These are phyloP conservation scores for Boletellus emodensis DNA, from an alignment of 768 basidiomycete genomes.

Conservation along the genomic window DNA sequence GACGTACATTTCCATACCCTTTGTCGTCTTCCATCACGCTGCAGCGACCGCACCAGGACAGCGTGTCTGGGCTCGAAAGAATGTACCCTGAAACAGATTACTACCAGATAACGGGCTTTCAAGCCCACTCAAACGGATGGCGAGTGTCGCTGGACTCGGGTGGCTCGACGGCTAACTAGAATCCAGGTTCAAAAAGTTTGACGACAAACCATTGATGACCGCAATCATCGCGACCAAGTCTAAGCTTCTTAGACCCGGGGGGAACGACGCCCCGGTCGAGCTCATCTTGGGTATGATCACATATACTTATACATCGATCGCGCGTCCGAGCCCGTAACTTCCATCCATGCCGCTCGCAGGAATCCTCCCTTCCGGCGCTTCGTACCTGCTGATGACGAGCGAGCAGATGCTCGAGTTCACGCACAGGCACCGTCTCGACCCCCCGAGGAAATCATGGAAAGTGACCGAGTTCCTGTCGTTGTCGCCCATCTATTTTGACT, in stretches of 20 bases:
- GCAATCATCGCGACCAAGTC: conserved; percentile 28
- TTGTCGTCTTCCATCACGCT: neutral
- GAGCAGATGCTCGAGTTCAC: conserved; percentile 29
- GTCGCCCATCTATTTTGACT: conserved; percentile 44
- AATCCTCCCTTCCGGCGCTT: conserved; percentile 40
- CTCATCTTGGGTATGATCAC: conserved; percentile 39
- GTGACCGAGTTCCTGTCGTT: conserved; percentile 39
- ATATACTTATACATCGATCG: too few relatives aligned
- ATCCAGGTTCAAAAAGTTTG: conserved; percentile 27
- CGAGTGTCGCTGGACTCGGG: neutral
- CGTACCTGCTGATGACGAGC: conserved; percentile 41
- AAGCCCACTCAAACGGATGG: conserved; percentile 30
- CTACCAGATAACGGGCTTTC: conserved; percentile 28
- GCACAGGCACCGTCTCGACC: conserved; percentile 10
- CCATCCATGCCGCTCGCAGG: conserved; percentile 28
- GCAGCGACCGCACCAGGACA: neutral
- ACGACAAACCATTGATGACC: conserved; percentile 35
- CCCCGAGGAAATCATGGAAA: conserved; percentile 12
- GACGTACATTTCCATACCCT: neutral
- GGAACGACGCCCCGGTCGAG: conserved; percentile 32
- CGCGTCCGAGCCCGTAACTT: neutral
- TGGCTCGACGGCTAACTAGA: neutral
- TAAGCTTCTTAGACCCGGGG: conserved; percentile 28
- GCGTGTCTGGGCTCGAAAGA: neutral
- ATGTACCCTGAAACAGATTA: conserved; percentile 19